phyloP scores from a whole-genome alignment of 1,284 basidiomycete genomes.

The Melampsora larici-populina region DNA sequence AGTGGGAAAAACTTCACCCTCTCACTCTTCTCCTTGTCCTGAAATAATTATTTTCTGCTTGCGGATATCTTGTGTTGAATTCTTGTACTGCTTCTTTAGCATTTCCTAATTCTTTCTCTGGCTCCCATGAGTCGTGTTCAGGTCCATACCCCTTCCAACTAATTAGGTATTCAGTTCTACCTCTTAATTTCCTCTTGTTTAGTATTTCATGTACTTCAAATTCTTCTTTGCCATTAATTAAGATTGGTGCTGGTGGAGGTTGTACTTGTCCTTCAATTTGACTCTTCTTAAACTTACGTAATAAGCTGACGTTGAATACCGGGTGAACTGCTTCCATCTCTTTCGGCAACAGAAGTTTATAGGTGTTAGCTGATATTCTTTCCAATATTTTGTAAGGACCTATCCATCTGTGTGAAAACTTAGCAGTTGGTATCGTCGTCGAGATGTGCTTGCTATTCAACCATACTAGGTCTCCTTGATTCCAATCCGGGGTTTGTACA shows the following conservation, averaged over 20 bases:
- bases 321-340: not conserved
- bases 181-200: not conserved
- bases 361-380: too few relatives aligned
- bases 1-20: too few relatives aligned
- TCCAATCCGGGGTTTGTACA: not conserved
- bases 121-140: not conserved
- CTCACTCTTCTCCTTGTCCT: too few relatives aligned
- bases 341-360: not conserved
- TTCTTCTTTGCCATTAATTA: slow-evolving; percentile 1
- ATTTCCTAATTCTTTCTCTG: not conserved
- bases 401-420: too few relatives aligned
- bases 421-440: too few relatives aligned
- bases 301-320: not conserved
- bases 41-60: too few relatives aligned
- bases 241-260: not conserved
- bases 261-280: not conserved
- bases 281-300: not conserved
- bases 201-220: not conserved
- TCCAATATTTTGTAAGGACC: too few relatives aligned
- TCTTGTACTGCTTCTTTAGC: not conserved
- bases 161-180: too few relatives aligned
- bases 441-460: not conserved
- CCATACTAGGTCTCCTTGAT: not conserved
- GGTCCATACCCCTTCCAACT: slow-evolving; percentile 6
- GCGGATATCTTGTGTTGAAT: not conserved